Conservation (phyloP, 2,329 filamentous ascomycete genomes). For the Talaromyces sp. region DNA sequence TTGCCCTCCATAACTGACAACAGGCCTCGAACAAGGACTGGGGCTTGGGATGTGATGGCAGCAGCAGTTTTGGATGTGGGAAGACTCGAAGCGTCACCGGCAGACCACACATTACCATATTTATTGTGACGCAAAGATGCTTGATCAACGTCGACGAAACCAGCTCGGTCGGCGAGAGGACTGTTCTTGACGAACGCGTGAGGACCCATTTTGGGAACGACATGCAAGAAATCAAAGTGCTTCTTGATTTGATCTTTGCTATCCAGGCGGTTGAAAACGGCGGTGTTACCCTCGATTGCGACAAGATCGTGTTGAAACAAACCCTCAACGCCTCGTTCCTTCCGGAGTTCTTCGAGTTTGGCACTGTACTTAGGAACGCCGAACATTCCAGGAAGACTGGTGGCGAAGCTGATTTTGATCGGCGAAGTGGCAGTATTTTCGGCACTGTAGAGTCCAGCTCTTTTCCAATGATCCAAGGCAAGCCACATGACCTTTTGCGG, state of each 20-base stretch:
- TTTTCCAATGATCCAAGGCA: conserved; percentile 58
- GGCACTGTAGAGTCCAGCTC: conserved; percentile 50
- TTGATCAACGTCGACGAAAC: conserved; percentile 58
- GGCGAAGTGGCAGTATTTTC: conserved; percentile 35
- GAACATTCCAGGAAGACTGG: conserved; percentile 57
- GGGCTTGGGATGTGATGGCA: conserved; percentile 52
- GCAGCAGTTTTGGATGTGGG: conserved; percentile 58
- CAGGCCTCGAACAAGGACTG: conserved; percentile 51
- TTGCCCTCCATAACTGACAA: conserved; percentile 47
- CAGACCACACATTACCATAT: conserved; percentile 58
- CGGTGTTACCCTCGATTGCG: conserved; percentile 52
- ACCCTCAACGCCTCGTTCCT: conserved; percentile 56
- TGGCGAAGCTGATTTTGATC: conserved; percentile 56
- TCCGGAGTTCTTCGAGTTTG: conserved; percentile 52
- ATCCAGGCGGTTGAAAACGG: conserved; percentile 48
- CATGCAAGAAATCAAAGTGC: conserved; percentile 56
- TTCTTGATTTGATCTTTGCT: conserved; percentile 46
- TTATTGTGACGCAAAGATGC: conserved; percentile 53
- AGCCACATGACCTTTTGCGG: conserved; percentile 64
- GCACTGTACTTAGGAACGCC: conserved; percentile 59
- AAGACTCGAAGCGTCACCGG: conserved; percentile 58
- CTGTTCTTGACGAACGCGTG: conserved; percentile 55
- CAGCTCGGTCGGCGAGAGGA: conserved; percentile 53
- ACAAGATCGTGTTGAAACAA: conserved; percentile 58
- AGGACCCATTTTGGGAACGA: conserved; percentile 58